Evolutionary conservation across 768 basidiomycete genomes (phyloP).

Genomic region (Podaxis mareebaensis): DNA sequence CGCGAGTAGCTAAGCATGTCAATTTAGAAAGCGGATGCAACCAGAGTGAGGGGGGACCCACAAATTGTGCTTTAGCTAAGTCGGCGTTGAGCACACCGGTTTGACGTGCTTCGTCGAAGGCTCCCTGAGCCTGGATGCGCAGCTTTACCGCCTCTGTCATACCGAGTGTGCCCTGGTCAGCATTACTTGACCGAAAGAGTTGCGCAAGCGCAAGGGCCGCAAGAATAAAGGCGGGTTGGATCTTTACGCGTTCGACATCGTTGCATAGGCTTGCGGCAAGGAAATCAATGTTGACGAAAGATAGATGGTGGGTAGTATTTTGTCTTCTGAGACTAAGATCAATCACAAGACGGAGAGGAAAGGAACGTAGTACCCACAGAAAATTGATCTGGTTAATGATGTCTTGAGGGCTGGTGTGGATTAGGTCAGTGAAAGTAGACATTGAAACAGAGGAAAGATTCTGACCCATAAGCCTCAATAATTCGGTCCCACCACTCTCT

Average conservation of each 20-base stretch:
- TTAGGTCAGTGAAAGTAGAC: constrained; percentile 4
- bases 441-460: not conserved
- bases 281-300: constrained; percentile 61
- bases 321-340: constrained; percentile 47
- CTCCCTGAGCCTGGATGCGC: constrained; percentile 54
- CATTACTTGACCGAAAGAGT: constrained; percentile 71
- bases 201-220: constrained; percentile 69
- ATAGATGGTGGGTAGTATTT: constrained; percentile 65
- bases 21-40: not conserved
- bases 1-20: constrained; percentile 59
- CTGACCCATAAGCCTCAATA: constrained; percentile 37
- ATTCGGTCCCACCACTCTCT: constrained; percentile 47
- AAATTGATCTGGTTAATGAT: constrained; percentile 30
- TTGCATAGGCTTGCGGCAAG: constrained; percentile 54
- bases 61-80: constrained; percentile 74
- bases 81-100: constrained; percentile 57
- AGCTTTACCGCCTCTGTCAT: constrained; percentile 59
- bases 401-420: constrained; percentile 16
- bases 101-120: constrained; percentile 52
- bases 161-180: constrained; percentile 55
- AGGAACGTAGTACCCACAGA: constrained; percentile 22
- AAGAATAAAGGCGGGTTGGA: constrained; percentile 74
- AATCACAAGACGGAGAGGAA: not conserved
- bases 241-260: constrained; percentile 49
- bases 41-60: constrained; percentile 23